Evolutionary conservation across 805 yeast genomes (phyloP).

Genomic region (Soucietia sequanensis): DNA sequence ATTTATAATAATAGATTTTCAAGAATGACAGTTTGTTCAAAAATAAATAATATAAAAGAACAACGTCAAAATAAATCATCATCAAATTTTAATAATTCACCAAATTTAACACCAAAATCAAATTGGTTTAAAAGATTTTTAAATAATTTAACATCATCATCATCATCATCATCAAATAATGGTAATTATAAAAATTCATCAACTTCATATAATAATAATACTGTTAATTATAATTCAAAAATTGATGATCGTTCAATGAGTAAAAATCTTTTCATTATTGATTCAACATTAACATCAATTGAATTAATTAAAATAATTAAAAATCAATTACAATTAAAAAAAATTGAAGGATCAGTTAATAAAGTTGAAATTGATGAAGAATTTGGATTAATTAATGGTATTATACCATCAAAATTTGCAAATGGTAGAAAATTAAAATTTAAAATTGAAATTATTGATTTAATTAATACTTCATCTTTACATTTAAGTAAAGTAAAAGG

Average conservation of each 20-base stretch:
- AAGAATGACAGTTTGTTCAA: conserved; percentile 27
- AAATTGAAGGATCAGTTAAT: conserved; percentile 49
- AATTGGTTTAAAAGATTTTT: conserved; percentile 42
- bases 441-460: conserved; percentile 41
- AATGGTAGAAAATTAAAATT: conserved; percentile 50
- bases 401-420: conserved; percentile 46
- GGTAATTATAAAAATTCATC: neutral
- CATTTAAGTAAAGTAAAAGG: conserved; percentile 46
- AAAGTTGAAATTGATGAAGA: conserved; percentile 43
- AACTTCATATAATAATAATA: too few relatives aligned
- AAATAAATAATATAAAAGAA: too few relatives aligned
- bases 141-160: conserved; percentile 15
- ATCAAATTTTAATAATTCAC: conserved; percentile 4
- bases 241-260: neutral
- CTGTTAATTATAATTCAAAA: neutral
- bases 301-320: conserved; percentile 35
- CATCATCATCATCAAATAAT: neutral
- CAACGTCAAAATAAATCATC: conserved; percentile 9
- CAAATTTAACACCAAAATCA: conserved; percentile 16
- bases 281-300: conserved; percentile 27
- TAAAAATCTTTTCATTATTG: conserved; percentile 31
- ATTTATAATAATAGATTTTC: conserved; percentile 29
- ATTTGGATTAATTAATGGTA: conserved; percentile 43
- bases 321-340: conserved; percentile 44
- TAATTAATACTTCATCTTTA: conserved; percentile 37